Percentiles rank a stretch among this genome's conserved stretches.
These are phyloP conservation scores for Myxozyma melibiosi DNA, from an alignment of 805 yeast species.

Conservation along the genomic window DNA sequence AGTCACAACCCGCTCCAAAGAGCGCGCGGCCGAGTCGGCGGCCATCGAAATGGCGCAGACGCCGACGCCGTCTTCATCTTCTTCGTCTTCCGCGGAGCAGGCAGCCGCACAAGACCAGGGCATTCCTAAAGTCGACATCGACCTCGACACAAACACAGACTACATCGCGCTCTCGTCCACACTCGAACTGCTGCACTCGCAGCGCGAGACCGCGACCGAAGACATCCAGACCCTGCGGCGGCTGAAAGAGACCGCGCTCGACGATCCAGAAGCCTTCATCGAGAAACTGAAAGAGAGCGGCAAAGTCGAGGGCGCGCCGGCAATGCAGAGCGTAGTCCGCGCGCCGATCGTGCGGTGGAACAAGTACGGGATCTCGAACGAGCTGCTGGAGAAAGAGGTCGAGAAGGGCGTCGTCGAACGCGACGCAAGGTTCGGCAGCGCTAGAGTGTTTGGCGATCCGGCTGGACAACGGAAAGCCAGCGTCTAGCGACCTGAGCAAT, in stretches of 20 bases:
- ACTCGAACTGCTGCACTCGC: constrained; percentile 36
- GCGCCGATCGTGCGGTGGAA: constrained; percentile 42
- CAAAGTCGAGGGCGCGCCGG: constrained; percentile 34
- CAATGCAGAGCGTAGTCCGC: constrained; percentile 37
- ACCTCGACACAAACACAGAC: constrained; percentile 37
- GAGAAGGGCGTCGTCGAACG: constrained; percentile 36
- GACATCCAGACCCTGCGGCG: constrained; percentile 36
- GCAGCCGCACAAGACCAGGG: constrained; percentile 7
- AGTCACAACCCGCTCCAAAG: constrained; percentile 32
- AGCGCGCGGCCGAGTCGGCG: constrained; percentile 20
- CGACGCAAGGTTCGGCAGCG: constrained; percentile 35
- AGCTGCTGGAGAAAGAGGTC: constrained; percentile 36
- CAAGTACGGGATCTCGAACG: constrained; percentile 40
- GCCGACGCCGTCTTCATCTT: neutral
- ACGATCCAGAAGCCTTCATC: constrained; percentile 37
- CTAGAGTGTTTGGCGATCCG: constrained; percentile 25
- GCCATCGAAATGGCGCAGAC: constrained; percentile 2
- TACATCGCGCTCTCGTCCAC: constrained; percentile 41
- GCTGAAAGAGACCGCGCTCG: constrained; percentile 37
- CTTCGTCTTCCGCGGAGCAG: neutral
- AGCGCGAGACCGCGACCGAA: constrained; percentile 34
- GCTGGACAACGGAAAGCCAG: constrained; percentile 25
- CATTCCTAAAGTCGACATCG: constrained; percentile 24
- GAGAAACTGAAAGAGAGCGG: constrained; percentile 25
- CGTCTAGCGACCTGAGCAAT: neutral